phyloP scores from a whole-genome alignment of 2,329 filamentous ascomycete genomes.

The Lecanoromycetidae sp. region DNA sequence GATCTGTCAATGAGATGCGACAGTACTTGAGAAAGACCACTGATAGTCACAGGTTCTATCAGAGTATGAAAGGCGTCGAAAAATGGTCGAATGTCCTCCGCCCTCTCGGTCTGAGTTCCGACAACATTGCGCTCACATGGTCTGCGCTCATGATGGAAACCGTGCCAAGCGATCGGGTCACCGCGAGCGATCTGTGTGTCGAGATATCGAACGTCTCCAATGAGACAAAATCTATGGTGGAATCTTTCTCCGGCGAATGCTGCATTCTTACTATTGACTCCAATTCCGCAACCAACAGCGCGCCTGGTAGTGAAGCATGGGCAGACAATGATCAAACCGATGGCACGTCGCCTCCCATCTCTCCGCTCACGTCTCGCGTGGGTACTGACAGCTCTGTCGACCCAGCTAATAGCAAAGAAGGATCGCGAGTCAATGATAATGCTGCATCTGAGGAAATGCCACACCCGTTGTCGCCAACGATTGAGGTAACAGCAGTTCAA shows the following conservation, averaged over 20 bases:
- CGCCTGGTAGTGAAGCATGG: background rate
- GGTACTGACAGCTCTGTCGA: background rate
- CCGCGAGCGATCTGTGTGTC: constrained; percentile 2
- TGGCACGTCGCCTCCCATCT: background rate
- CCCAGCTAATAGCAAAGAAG: background rate
- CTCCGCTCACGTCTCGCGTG: background rate
- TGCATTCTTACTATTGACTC: background rate
- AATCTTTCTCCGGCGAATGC: constrained; percentile 1
- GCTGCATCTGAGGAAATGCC: background rate
- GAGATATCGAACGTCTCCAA: background rate
- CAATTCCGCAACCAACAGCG: background rate
- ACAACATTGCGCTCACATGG: constrained; percentile 16
- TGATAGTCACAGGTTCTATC: background rate
- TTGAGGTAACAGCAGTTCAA: background rate
- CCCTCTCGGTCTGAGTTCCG: background rate
- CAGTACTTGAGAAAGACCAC: background rate
- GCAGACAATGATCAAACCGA: background rate
- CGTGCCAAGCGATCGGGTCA: constrained; percentile 1
- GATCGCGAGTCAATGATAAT: background rate
- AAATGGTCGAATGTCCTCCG: constrained; percentile 9
- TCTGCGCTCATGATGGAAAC: constrained; percentile 8
- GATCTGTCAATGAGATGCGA: constrained; percentile 1
- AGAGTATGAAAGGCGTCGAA: background rate
- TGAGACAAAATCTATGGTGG: background rate
- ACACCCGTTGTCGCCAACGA: background rate